Conservation (phyloP, 345 rosid species). For the Eucalyptus viminalis region DNA sequence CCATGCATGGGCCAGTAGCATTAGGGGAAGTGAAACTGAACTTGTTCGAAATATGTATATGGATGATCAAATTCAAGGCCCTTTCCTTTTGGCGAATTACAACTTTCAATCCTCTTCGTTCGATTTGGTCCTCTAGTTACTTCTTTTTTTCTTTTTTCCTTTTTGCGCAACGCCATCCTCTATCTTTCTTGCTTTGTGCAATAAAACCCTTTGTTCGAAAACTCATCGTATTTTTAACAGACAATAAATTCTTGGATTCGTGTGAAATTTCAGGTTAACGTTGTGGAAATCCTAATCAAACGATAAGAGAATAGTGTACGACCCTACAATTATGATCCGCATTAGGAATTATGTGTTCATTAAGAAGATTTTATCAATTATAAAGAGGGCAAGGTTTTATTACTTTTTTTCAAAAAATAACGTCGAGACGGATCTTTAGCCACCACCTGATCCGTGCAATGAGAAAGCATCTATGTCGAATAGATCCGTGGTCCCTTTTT, state of each 20-base stretch:
- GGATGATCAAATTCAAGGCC: neutral
- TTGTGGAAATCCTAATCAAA: neutral
- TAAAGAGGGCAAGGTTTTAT: neutral
- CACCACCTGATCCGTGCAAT: neutral
- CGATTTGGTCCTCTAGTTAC: neutral
- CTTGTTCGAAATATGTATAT: neutral
- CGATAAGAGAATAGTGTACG: neutral
- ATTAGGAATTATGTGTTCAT: neutral
- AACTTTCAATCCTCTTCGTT: neutral
- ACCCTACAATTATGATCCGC: fast-evolving
- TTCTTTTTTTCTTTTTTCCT: fast-evolving
- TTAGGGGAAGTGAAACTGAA: neutral
- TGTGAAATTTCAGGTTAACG: neutral
- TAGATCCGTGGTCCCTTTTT: neutral
- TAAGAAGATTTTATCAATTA: neutral
- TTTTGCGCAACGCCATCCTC: neutral
- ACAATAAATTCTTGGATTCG: neutral
- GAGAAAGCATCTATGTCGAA: neutral
- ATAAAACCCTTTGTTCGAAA: neutral
- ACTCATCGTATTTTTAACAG: neutral
- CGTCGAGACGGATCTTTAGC: neutral
- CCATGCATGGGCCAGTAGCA: neutral
- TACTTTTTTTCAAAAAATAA: neutral
- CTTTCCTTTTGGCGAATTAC: neutral
- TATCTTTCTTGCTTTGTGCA: neutral